A percentile compares a stretch with the other conserved stretches of the same genome.
Conservation (phyloP, 305 asterid species). For the Fraxinus velutina region DNA sequence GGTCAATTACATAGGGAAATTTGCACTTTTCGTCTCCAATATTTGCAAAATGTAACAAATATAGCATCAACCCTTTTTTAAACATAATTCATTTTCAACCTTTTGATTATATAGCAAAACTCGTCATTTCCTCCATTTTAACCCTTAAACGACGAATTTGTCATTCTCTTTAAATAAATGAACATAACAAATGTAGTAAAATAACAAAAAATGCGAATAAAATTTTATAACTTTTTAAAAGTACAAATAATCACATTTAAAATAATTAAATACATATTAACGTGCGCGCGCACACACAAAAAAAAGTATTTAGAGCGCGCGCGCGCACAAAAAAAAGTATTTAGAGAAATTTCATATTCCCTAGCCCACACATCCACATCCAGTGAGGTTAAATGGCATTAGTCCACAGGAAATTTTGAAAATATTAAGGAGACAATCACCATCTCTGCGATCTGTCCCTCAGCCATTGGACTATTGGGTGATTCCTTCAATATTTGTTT, state of each 20-base stretch:
- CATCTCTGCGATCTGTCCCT: neutral
- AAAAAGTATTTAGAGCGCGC: no score
- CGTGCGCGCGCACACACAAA: no score
- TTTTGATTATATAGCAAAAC: neutral
- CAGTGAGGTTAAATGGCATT: no score
- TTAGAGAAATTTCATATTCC: neutral
- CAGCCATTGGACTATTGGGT: neutral
- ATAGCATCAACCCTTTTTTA: no score
- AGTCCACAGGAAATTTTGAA: neutral
- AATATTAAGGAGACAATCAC: neutral
- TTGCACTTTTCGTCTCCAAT: neutral
- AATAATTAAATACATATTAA: no score
- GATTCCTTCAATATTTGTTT: neutral
- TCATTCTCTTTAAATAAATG: neutral
- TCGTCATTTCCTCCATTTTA: neutral
- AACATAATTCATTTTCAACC: neutral
- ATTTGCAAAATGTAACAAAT: no score
- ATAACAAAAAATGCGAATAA: no score
- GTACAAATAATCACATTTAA: neutral
- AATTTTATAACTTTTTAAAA: no score
- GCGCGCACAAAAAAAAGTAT: no score
- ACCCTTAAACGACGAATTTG: neutral
- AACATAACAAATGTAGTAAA: neutral
- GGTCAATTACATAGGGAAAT: neutral
- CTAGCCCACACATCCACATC: neutral